These are phyloP conservation scores for Sanghuangporus weigelae DNA, from an alignment of 1,284 basidiomycete species.

Conservation along the genomic window DNA sequence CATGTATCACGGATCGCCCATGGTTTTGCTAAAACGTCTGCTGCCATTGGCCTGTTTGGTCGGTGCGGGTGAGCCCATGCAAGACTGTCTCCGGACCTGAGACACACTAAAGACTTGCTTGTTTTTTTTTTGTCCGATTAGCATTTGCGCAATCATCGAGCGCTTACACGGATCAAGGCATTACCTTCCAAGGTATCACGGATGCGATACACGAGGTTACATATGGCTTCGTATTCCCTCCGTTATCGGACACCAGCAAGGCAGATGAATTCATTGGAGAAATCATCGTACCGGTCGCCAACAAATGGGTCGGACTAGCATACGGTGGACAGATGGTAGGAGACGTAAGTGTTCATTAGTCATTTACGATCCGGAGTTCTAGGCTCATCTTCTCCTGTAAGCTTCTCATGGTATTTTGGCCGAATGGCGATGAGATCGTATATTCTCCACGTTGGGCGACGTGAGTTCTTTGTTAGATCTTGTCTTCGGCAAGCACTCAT, in stretches of 20 bases:
- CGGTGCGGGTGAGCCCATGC: constrained; percentile 13
- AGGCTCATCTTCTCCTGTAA: not conserved
- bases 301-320: constrained; percentile 49
- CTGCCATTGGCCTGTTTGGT: constrained; percentile 10
- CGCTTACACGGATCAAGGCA: constrained; percentile 31
- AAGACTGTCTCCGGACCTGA: too few species aligned
- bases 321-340: constrained; percentile 51
- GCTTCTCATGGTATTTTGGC: constrained; percentile 54
- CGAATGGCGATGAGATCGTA: constrained; percentile 46
- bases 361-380: not conserved
- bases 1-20: not conserved
- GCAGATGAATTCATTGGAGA: constrained; percentile 56
- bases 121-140: not conserved
- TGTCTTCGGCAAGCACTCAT: not conserved
- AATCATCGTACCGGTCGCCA: constrained; percentile 49
- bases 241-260: constrained; percentile 33
- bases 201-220: constrained; percentile 45
- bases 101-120: not conserved
- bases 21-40: constrained; percentile 8
- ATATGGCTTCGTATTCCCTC: constrained; percentile 51
- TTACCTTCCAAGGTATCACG: constrained; percentile 47
- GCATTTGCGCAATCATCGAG: constrained; percentile 11
- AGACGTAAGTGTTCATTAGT: constrained; percentile 25
- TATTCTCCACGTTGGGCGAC: constrained; percentile 46
- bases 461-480: constrained; percentile 26